These are phyloP conservation scores for Dactylonectria macrodidyma DNA, from an alignment of 2,329 filamentous ascomycete genomes.

Conservation along the genomic window DNA sequence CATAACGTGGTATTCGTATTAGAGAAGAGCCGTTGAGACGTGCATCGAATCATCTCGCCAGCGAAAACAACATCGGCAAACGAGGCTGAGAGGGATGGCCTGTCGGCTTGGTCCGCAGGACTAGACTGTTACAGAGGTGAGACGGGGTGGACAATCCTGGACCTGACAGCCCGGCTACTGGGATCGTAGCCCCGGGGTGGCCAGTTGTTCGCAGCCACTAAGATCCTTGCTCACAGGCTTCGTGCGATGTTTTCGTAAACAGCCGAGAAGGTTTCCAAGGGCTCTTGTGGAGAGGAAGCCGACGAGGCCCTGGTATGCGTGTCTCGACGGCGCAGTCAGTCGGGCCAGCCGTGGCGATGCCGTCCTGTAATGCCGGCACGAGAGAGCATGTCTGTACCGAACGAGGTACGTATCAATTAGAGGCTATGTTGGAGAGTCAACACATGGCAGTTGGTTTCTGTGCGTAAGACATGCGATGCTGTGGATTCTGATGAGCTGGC, in stretches of 20 bases:
- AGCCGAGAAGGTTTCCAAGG: slow-evolving; percentile 8
- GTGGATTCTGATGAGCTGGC: slow-evolving; percentile 4
- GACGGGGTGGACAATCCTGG: slow-evolving; percentile 10
- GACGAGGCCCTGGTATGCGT: not conserved
- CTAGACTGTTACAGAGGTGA: slow-evolving; percentile 25
- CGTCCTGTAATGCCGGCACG: slow-evolving; percentile 10
- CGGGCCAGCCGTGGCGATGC: not conserved
- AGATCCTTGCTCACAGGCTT: slow-evolving; percentile 15
- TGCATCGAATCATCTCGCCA: slow-evolving; percentile 3
- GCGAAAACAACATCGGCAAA: not conserved
- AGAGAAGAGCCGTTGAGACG: not conserved
- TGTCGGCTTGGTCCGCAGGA: slow-evolving; percentile 6
- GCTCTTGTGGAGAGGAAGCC: not conserved
- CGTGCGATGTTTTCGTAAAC: slow-evolving; percentile 6
- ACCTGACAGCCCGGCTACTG: slow-evolving; percentile 10
- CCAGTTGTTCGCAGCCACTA: slow-evolving; percentile 5
- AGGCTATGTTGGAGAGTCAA: not conserved
- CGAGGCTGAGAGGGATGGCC: slow-evolving; percentile 3
- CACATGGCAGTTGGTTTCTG: not conserved
- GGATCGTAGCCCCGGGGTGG: slow-evolving; percentile 2
- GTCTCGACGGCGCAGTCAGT: not conserved
- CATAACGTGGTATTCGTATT: not conserved
- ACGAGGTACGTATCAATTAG: too few species aligned
- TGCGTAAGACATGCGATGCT: not conserved
- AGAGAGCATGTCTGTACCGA: not conserved